Conservation (phyloP, 805 yeast genomes). For the Kodamaea sagamina region DNA sequence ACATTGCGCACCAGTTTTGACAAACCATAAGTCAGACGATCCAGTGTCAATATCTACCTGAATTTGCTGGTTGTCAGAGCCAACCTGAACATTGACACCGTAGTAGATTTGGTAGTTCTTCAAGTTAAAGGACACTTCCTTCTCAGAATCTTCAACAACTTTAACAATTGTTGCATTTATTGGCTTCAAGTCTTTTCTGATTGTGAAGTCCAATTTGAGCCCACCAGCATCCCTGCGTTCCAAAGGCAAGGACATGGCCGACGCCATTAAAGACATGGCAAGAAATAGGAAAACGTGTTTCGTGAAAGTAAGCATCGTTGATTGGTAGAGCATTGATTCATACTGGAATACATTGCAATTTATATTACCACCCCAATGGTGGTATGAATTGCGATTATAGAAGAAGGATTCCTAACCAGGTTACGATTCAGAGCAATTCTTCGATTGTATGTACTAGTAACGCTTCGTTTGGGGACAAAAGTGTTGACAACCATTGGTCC, state of each 20-base stretch:
- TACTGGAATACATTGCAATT: background rate
- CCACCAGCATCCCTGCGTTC: conserved; percentile 11
- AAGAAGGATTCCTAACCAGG: too few relatives aligned
- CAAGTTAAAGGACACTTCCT: background rate
- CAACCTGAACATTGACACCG: conserved; percentile 13
- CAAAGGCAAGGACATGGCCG: conserved; percentile 7
- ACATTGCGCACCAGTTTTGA: conserved; percentile 1
- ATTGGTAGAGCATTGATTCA: background rate
- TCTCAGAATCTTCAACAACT: background rate
- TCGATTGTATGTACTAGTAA: too few relatives aligned
- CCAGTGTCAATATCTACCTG: conserved; percentile 20
- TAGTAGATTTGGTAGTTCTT: conserved; percentile 13
- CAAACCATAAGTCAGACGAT: conserved; percentile 14
- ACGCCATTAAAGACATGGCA: conserved; percentile 7
- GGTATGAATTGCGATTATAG: too few relatives aligned
- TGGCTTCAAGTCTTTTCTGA: conserved; percentile 4
- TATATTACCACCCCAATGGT: too few relatives aligned
- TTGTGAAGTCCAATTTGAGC: conserved; percentile 11
- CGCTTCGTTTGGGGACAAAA: too few relatives aligned
- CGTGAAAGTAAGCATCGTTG: conserved; percentile 8
- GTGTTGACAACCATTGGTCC: too few relatives aligned
- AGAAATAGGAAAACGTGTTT: conserved; percentile 9
- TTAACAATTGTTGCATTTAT: background rate
- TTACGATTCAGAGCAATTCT: too few relatives aligned
- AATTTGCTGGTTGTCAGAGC: conserved; percentile 15